phyloP scores from a whole-genome alignment of 345 rosid species.

The Orychophragmus violaceus region DNA sequence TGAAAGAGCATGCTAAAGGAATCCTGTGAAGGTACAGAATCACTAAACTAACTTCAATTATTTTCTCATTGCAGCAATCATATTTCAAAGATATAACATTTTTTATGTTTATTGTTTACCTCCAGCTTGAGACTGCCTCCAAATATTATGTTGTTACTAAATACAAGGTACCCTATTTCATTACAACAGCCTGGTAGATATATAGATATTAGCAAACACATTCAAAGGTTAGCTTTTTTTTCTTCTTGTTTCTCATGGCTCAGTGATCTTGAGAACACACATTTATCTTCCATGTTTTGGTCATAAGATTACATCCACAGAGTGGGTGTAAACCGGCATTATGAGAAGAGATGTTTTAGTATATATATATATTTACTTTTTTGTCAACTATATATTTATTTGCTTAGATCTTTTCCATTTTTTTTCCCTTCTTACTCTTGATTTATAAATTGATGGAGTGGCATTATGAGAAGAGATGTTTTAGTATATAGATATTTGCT shows the following conservation, averaged over 20 bases:
- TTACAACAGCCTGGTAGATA: background rate
- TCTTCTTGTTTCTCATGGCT: background rate
- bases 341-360: too few relatives aligned
- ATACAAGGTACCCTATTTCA: slow-evolving; percentile 52
- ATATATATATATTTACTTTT: too few relatives aligned
- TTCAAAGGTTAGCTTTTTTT: slow-evolving; percentile 13
- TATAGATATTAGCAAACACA: background rate
- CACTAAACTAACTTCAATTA: background rate
- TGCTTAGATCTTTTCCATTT: too few relatives aligned
- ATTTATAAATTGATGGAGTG: too few relatives aligned
- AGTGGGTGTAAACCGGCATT: too few relatives aligned
- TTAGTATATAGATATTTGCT: too few relatives aligned
- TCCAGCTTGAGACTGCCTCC: slow-evolving; percentile 86
- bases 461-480: too few relatives aligned
- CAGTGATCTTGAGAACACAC: background rate
- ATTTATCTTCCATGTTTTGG: slow-evolving; percentile 2
- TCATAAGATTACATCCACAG: slow-evolving; percentile 79
- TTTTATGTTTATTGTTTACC: slow-evolving; percentile 3
- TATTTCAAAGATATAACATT: background rate
- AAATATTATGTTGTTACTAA: slow-evolving; percentile 86
- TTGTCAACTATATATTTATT: too few relatives aligned
- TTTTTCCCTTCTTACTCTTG: too few relatives aligned
- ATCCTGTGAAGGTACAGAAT: slow-evolving; percentile 81
- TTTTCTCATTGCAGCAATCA: background rate
- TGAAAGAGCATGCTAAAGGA: slow-evolving; percentile 82